A percentile compares a stretch with the other conserved stretches of the same genome.
These are phyloP conservation scores for Xylariaceae sp. DNA, from an alignment of 2,329 filamentous ascomycete species.

Conservation along the genomic window DNA sequence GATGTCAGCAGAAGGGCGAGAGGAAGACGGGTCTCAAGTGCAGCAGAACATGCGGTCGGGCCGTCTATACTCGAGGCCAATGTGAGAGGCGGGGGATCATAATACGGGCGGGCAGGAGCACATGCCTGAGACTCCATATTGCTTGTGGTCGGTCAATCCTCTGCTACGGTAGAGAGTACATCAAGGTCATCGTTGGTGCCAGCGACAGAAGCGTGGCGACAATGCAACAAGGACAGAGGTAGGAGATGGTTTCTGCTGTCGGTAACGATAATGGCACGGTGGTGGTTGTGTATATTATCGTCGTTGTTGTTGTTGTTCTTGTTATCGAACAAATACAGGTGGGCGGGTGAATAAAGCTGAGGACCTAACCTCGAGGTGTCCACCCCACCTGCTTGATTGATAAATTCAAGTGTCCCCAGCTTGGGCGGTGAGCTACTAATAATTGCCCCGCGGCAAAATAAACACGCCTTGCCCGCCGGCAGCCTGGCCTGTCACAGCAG, in stretches of 20 bases:
- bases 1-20: no score
- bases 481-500: no score
- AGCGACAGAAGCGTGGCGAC: conserved; percentile 4
- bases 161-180: conserved; percentile 18
- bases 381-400: conserved; percentile 16
- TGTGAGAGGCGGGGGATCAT: neutral
- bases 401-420: no score
- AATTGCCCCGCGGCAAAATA: no score
- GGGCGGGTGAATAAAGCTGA: no score
- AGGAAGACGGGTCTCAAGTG: no score
- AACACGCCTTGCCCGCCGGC: no score
- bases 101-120: conserved; percentile 21
- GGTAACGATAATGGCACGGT: neutral
- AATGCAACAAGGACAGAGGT: neutral
- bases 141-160: conserved; percentile 19
- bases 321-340: conserved; percentile 4
- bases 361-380: no score
- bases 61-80: neutral
- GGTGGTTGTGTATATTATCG: conserved; percentile 2
- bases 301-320: conserved; percentile 3
- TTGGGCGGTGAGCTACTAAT: no score
- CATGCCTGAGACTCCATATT: conserved; percentile 42
- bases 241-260: neutral
- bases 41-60: no score
- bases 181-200: conserved; percentile 17